phyloP scores from a whole-genome alignment of 768 basidiomycete genomes.

The Russula griseocarnosa region DNA sequence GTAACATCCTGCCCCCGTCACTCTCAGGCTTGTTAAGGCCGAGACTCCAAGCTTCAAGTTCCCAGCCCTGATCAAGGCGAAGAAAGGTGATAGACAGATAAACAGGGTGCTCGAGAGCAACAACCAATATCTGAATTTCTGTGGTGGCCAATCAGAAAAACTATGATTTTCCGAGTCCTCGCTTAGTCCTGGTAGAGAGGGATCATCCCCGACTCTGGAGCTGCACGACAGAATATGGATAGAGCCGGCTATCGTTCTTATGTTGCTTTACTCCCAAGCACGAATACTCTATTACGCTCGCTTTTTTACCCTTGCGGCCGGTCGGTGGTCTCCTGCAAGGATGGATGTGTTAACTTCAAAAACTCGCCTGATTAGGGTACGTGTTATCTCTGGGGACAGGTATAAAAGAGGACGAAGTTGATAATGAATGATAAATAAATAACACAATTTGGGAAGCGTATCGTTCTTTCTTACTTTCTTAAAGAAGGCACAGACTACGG shows the following conservation, averaged over 20 bases:
- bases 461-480: background rate
- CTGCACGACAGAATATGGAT: background rate
- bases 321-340: background rate
- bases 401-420: background rate
- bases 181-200: background rate
- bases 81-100: background rate
- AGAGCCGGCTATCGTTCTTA: background rate
- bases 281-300: background rate
- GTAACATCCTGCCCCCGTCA: background rate
- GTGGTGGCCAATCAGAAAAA: background rate
- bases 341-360: background rate
- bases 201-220: background rate
- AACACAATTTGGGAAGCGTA: background rate
- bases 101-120: background rate
- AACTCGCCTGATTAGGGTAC: background rate
- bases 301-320: background rate
- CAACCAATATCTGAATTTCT: background rate
- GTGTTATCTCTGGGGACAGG: background rate
- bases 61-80: background rate
- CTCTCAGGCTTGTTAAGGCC: background rate
- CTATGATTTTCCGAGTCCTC: no score
- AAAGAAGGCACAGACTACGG: background rate
- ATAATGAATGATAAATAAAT: background rate
- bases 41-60: no score
- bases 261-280: background rate